These are phyloP conservation scores for Penicillium crustosum DNA, from an alignment of 2,329 filamentous ascomycete species.

Conservation along the genomic window DNA sequence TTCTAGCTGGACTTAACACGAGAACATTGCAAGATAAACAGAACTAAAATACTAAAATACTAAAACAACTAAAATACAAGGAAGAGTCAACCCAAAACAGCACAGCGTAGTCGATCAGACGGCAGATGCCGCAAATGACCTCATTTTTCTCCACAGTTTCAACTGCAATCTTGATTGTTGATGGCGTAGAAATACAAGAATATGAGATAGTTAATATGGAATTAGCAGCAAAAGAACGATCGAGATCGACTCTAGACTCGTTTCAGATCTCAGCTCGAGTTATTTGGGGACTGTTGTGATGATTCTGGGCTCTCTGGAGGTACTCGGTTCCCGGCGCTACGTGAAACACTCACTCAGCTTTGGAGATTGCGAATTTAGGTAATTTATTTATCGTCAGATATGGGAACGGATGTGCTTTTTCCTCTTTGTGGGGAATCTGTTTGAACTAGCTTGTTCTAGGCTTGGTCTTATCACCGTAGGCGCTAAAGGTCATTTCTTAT, in stretches of 20 bases:
- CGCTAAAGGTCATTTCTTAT: background rate
- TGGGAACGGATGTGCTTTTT: background rate
- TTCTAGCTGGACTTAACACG: background rate
- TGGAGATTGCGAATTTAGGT: background rate
- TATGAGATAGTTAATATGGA: background rate
- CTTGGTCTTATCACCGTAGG: background rate
- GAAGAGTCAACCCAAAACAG: background rate
- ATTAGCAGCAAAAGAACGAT: background rate
- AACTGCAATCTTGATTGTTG: conserved; percentile 23
- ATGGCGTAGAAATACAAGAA: background rate
- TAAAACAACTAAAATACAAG: background rate
- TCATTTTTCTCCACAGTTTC: conserved; percentile 17
- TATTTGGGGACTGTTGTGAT: background rate
- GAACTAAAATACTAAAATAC: background rate
- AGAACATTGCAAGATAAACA: background rate
- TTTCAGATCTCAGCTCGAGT: background rate
- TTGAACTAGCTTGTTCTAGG: background rate
- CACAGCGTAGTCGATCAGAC: conserved; percentile 11
- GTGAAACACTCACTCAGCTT: background rate
- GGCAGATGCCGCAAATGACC: conserved; percentile 26
- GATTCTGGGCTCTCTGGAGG: background rate
- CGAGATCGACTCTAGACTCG: background rate
- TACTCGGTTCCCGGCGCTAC: conserved; percentile 1
- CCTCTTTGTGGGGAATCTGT: background rate
- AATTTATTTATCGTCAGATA: background rate